Evolutionary conservation across 2,329 filamentous ascomycete species (phyloP).

Genomic region (Hymenoscyphus infarciens): DNA sequence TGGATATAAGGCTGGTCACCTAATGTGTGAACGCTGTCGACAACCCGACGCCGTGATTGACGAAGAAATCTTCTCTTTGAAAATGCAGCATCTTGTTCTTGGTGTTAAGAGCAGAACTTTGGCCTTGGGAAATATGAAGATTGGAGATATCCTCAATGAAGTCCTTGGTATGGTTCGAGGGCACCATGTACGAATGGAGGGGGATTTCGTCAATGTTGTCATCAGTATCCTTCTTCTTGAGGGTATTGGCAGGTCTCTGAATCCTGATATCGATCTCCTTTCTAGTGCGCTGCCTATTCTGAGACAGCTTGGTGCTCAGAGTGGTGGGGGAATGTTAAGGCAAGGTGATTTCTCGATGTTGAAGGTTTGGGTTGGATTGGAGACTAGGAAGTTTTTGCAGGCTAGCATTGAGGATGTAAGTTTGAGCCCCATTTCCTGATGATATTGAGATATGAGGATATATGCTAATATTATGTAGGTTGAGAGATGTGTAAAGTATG

Average conservation of each 20-base stretch:
- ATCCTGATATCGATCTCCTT: slow-evolving; percentile 85
- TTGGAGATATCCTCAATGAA: slow-evolving; percentile 89
- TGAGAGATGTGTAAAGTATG: slow-evolving; percentile 86
- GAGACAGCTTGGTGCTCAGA: slow-evolving; percentile 77
- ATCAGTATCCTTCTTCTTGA: slow-evolving; percentile 91
- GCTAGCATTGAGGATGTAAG: slow-evolving; percentile 83
- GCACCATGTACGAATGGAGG: slow-evolving; percentile 92
- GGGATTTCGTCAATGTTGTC: slow-evolving; percentile 97
- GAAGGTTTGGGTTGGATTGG: slow-evolving; percentile 85
- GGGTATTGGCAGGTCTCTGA: slow-evolving; percentile 83
- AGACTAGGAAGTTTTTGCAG: slow-evolving; percentile 84
- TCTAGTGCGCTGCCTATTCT: slow-evolving; percentile 84
- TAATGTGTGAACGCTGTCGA: slow-evolving; percentile 94
- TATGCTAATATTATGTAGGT: too few relatives aligned
- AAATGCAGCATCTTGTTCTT: slow-evolving; percentile 95
- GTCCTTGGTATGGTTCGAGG: slow-evolving; percentile 86
- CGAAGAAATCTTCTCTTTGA: slow-evolving; percentile 84
- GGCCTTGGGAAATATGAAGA: slow-evolving; percentile 89
- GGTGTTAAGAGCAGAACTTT: slow-evolving; percentile 88
- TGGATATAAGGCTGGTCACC: slow-evolving; percentile 86
- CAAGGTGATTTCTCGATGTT: slow-evolving; percentile 80
- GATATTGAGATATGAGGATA: too few relatives aligned
- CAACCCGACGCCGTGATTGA: slow-evolving; percentile 89
- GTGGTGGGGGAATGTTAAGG: slow-evolving; percentile 65
- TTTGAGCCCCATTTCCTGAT: too few relatives aligned